Conservation (phyloP, 106 monocot species). For the Cymbidium sinense region DNA sequence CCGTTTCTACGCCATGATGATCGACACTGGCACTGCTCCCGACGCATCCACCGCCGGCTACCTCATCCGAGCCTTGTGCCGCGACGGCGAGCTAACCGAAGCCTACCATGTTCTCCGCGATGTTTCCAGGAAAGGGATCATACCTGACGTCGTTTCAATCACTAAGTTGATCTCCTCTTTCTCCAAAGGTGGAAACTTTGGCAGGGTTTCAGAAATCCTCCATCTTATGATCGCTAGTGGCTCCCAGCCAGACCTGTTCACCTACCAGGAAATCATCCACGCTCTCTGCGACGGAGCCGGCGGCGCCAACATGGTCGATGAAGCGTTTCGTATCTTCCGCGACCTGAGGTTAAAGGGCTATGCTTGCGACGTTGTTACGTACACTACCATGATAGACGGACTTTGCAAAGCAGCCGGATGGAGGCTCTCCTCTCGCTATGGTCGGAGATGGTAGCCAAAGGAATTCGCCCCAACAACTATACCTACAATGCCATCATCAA, state of each 20-base stretch:
- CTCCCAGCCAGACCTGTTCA: constrained; percentile 26
- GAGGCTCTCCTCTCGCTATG: constrained; percentile 29
- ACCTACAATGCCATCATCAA: constrained; percentile 33
- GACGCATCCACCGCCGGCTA: constrained; percentile 22
- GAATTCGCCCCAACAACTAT: constrained; percentile 39
- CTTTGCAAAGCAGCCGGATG: constrained; percentile 37
- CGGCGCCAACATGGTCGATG: constrained; percentile 12
- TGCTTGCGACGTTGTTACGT: constrained; percentile 26
- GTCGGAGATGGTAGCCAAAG: constrained; percentile 44
- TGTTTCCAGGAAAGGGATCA: constrained; percentile 14
- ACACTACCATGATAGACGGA: constrained; percentile 48
- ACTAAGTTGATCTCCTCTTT: constrained; percentile 22
- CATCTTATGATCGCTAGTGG: constrained; percentile 49
- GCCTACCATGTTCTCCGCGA: constrained; percentile 33
- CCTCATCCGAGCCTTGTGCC: constrained; percentile 36
- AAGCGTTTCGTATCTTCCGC: constrained; percentile 42
- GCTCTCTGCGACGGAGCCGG: constrained; percentile 26
- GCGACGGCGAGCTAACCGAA: constrained; percentile 15
- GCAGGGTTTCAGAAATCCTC: constrained; percentile 43
- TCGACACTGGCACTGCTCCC: constrained; percentile 3
- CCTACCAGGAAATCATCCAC: constrained; percentile 46
- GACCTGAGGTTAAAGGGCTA: constrained; percentile 51
- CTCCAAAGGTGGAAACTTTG: constrained; percentile 25
- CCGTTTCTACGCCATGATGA: constrained; percentile 27
- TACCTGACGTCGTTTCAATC: constrained; percentile 23